Evolutionary conservation across 2,329 filamentous ascomycete species (phyloP).

Genomic region (Fusarium sp.): DNA sequence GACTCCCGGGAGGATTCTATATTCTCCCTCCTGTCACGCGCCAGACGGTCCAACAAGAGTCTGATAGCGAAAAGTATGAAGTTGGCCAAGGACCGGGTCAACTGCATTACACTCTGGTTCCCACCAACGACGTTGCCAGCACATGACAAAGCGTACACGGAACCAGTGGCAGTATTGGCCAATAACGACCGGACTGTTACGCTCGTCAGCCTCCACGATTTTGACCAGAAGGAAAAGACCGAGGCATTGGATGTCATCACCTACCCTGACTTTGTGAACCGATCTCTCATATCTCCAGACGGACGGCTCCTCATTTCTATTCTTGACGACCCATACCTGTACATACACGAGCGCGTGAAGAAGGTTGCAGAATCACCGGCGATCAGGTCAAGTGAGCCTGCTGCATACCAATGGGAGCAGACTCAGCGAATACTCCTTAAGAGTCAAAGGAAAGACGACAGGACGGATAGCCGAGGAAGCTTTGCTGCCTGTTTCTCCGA

Average conservation of each 20-base stretch:
- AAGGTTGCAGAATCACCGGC: conserved; percentile 52
- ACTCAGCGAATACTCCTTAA: conserved; percentile 69
- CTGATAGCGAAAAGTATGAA: conserved; percentile 66
- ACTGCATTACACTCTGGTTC: conserved; percentile 76
- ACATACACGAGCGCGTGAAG: conserved; percentile 77
- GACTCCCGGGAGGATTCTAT: conserved; percentile 55
- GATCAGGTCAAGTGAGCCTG: conserved; percentile 45
- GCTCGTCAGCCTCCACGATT: conserved; percentile 81
- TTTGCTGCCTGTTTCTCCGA: conserved; percentile 85
- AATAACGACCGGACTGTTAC: conserved; percentile 95
- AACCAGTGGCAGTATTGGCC: conserved; percentile 78
- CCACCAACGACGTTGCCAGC: conserved; percentile 57
- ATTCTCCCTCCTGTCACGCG: conserved; percentile 57
- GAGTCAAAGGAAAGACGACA: conserved; percentile 69
- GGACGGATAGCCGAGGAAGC: conserved; percentile 73
- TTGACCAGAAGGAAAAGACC: conserved; percentile 59
- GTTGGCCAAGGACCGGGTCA: conserved; percentile 73
- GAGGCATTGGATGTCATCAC: conserved; percentile 78
- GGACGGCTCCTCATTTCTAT: conserved; percentile 85
- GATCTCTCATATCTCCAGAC: conserved; percentile 93
- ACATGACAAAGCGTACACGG: conserved; percentile 60
- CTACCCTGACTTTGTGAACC: conserved; percentile 91
- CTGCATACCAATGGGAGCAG: conserved; percentile 65
- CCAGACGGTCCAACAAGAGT: conserved; percentile 60
- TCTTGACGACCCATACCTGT: conserved; percentile 88